Evolutionary conservation across 495 filamentous ascomycete genomes (phyloP), one percentile per base, ranked within the genome.

Genomic region (Hypoxylon intermedium): DNA sequence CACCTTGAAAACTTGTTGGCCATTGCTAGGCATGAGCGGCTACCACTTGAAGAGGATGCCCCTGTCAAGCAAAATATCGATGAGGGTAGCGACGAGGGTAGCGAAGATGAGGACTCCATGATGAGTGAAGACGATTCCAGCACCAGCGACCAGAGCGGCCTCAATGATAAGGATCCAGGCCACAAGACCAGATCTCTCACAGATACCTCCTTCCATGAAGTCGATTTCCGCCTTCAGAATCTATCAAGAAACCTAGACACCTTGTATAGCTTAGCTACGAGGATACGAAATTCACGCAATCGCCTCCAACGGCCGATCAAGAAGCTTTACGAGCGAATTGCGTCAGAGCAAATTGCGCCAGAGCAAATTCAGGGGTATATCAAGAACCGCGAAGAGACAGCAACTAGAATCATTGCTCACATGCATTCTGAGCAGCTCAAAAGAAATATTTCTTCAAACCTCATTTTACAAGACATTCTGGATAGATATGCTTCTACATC

Each of bases 321-420:
- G 9, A 7, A 54, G 12, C 37, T 54, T 12, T 54, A 54, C 20
- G 40, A 44, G 26, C 38, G 31, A 7, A 3, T 26, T 33, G 15
- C 40, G 20, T 21, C 21, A 1, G 51, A 12, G 3, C 26, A 24
- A 5, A 13, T 30, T 13, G 23, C 7, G 9, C 15, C 13, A 21
- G 13, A 15, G n/a, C n/a, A n/a, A 4, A 26, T 26, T 7, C 4
- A 26, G 7, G 24, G 24, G 4, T 41, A 28, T 15, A 54, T 54
- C 5, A 9, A 54, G 21, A 20, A 54, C 12, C 43, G 52, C 18
- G 41, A 53, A 31, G 41, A 59, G 6, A 41, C 53, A 19, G 37
- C 47, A 7, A 38, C 26, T 13, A 12, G 21, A 6, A n/a, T 20
- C 12, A 42, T 43, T 19, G 36, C 49, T 16, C 37, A 26, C 15